Percentiles rank a stretch among this genome's conserved stretches.
Conservation (phyloP, 768 basidiomycete genomes). For the Lactarius quietus region DNA sequence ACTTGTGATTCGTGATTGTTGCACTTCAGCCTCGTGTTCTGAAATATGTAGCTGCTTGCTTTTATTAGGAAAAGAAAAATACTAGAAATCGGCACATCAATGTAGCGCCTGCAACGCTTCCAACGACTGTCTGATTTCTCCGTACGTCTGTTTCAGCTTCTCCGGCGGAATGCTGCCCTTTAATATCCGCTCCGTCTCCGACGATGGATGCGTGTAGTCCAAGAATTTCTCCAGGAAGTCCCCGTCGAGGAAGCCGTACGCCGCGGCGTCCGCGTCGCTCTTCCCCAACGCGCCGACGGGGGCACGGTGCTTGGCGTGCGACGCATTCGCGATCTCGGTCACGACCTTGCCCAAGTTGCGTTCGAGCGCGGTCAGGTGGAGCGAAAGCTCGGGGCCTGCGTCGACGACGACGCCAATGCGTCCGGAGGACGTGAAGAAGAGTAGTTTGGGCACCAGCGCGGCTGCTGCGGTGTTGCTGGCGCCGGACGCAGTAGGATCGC, state of each 20-base stretch:
- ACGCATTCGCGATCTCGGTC: constrained; percentile 49
- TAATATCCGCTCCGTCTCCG: constrained; percentile 49
- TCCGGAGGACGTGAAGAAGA: constrained; percentile 78
- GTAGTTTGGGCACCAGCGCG: constrained; percentile 50
- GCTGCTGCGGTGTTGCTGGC: constrained; percentile 17
- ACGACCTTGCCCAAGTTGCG: constrained; percentile 64
- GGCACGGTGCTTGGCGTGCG: constrained; percentile 65
- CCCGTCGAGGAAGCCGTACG: constrained; percentile 84
- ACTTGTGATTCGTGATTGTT: constrained; percentile 5
- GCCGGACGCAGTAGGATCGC: constrained; percentile 43
- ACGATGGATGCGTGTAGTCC: constrained; percentile 37
- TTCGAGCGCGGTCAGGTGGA: constrained; percentile 66
- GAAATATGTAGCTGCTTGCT: background rate
- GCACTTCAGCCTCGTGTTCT: background rate
- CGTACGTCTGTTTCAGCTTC: constrained; percentile 43
- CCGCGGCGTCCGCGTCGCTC: constrained; percentile 52
- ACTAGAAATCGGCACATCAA: constrained; percentile 24
- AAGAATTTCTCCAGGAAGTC: constrained; percentile 76
- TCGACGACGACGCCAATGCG: constrained; percentile 72
- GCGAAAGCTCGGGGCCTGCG: constrained; percentile 49
- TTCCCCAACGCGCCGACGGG: constrained; percentile 56
- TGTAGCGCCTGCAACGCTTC: constrained; percentile 45
- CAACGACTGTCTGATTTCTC: constrained; percentile 40
- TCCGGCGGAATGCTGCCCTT: constrained; percentile 59
- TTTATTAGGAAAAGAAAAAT: background rate